Conservation (phyloP, 495 filamentous ascomycete species). For the Alectoria sarmentosa region DNA sequence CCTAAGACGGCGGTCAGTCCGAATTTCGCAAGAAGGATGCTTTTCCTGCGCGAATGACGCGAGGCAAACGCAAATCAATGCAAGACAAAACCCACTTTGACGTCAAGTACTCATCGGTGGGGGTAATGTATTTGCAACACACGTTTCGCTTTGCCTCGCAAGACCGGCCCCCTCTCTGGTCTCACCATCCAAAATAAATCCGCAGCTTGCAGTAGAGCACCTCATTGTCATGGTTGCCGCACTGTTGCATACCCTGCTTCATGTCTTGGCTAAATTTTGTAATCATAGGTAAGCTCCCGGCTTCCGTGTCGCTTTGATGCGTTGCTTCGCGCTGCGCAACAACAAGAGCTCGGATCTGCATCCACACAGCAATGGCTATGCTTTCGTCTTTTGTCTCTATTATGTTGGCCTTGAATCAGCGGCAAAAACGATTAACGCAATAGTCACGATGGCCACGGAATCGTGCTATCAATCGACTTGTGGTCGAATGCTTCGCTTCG, state of each 20-base stretch:
- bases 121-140: not conserved
- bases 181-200: conserved; percentile 14
- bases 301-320: not conserved
- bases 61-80: conserved; percentile 1
- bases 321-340: conserved; percentile 3
- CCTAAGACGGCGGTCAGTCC: not conserved
- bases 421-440: not conserved
- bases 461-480: not conserved
- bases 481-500: not conserved
- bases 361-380: not conserved
- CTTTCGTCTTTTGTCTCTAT: not conserved
- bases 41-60: conserved; percentile 2
- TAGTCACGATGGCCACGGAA: not conserved
- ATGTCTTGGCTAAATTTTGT: conserved; percentile 3
- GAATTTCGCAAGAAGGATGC: conserved; percentile 3
- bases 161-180: conserved; percentile 12
- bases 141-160: conserved; percentile 14
- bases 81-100: not conserved
- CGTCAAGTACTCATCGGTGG: not conserved
- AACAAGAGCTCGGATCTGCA: not conserved
- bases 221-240: conserved; percentile 6
- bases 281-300: conserved; percentile 2
- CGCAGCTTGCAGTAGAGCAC: conserved; percentile 15
- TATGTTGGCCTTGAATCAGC: too few species aligned
- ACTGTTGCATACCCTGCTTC: not conserved